Evolutionary conservation across 1,284 basidiomycete species (phyloP), one percentile per base, ranked within the genome.

Genomic region (Marasmius sp.): DNA sequence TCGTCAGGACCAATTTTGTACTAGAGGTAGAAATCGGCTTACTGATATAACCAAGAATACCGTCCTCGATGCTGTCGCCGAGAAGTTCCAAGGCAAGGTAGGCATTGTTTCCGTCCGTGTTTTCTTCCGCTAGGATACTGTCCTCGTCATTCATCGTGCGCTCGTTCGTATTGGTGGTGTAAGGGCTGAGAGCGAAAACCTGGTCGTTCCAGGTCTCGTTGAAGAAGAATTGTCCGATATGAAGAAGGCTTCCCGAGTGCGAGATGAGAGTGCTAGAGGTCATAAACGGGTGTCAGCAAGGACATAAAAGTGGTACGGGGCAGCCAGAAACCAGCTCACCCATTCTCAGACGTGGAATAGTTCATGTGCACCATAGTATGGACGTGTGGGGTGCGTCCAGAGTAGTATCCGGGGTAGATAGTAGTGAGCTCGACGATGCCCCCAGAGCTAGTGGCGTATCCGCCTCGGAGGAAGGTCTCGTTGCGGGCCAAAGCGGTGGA

Each of bases 351-450:
- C 55, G 63, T 60, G 37, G 64, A 57, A 67, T 70, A 73, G 61
- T 70, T 66, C 49, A 61, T 59, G 62, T 75, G 74, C 34, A 75
- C 65, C 71, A 75, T 72, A 39, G 70, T 61, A 61, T 76, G 73
- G 39, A 76, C 69, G 61, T 76, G 75, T 37, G 70, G 65, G 20
- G 73, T 69, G 27, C 73, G 67, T 20, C 73, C 69, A 36, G 65
- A 60, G 53, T 73, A 75, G 65, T 68, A 83, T 11, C 82, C 85
- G 5, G 85, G 84, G 72, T 84, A 85, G 65, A 85, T 79, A 22
- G 81, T 79, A 47, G 69, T 76, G 66, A 85, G 79, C 61, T 82
- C 79, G 11, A 80, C 79, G 36, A 86, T 78, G 16, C 85, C 85
- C 59, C 81, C 74, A 60, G 68, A 68, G 71, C 82, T 78, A 1